phyloP scores from a whole-genome alignment of 345 rosid species.

The rapeseed (Brassica napus) region DNA sequence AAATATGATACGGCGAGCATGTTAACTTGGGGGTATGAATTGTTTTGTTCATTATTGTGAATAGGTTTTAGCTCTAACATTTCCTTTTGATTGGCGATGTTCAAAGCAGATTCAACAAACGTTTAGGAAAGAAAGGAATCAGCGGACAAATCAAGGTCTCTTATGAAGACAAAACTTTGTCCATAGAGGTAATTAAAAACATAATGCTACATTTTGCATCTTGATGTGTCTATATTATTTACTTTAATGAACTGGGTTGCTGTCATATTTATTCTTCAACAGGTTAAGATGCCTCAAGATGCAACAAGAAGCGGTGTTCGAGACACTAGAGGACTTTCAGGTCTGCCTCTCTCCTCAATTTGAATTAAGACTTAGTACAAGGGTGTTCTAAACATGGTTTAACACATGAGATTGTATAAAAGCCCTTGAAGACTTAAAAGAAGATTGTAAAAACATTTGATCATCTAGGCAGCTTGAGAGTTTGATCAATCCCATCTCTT shows the following conservation, averaged over 20 bases:
- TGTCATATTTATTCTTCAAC: slow-evolving; percentile 22
- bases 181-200: slow-evolving; percentile 25
- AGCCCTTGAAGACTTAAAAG: not conserved
- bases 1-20: slow-evolving; percentile 46
- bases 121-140: slow-evolving; percentile 21
- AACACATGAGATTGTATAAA: not conserved
- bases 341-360: slow-evolving; percentile 39
- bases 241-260: not conserved
- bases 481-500: not conserved
- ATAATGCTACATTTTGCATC: not conserved
- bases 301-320: slow-evolving; percentile 64
- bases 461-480: slow-evolving; percentile 14
- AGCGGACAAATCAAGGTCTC: not conserved
- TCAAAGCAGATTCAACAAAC: slow-evolving; percentile 18
- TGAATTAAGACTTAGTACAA: slow-evolving; percentile 5
- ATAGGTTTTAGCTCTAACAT: not conserved
- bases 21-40: slow-evolving; percentile 70
- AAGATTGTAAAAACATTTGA: not conserved
- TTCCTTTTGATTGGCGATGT: slow-evolving; percentile 5
- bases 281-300: slow-evolving; percentile 98
- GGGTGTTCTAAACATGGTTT: not conserved
- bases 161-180: slow-evolving; percentile 36
- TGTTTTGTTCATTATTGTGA: not conserved
- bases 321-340: slow-evolving; percentile 93
- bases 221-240: not conserved